phyloP scores from a whole-genome alignment of 192 early-diverging fungal genomes.

The Mortierella alpina region DNA sequence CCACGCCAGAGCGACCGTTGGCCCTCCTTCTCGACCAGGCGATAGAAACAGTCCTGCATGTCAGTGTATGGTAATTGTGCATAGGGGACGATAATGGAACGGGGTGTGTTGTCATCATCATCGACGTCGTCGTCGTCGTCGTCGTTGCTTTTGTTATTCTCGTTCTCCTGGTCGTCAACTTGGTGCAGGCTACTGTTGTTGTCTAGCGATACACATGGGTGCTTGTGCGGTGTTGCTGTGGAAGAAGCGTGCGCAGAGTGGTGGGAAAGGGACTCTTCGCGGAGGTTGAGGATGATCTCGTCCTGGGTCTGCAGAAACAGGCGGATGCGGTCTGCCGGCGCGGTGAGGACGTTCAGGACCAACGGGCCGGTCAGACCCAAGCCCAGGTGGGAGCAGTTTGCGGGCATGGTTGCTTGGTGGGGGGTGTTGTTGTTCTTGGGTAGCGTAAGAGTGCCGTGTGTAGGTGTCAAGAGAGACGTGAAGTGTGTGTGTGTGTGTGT shows the following conservation, averaged over 20 bases:
- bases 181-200: neutral
- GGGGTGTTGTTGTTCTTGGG: neutral
- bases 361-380: slow-evolving; percentile 10
- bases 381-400: slow-evolving; percentile 10
- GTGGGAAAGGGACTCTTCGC: slow-evolving; percentile 31
- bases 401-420: neutral
- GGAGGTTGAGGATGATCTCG: slow-evolving; percentile 45
- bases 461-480: neutral
- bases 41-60: slow-evolving; percentile 18
- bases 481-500: neutral
- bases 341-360: slow-evolving; percentile 7
- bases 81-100: slow-evolving; percentile 39
- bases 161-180: neutral
- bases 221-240: neutral
- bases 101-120: slow-evolving; percentile 18
- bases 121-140: neutral
- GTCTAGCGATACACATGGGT: neutral
- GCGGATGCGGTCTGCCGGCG: slow-evolving; percentile 33
- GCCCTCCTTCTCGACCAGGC: slow-evolving; percentile 41
- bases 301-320: slow-evolving; percentile 45
- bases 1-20: slow-evolving; percentile 34
- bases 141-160: neutral
- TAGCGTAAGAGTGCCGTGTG: neutral
- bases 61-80: slow-evolving; percentile 37
- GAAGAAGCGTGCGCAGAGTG: slow-evolving; percentile 1